phyloP scores from a whole-genome alignment of 2,329 filamentous ascomycete genomes.

The Cadophora malorum region DNA sequence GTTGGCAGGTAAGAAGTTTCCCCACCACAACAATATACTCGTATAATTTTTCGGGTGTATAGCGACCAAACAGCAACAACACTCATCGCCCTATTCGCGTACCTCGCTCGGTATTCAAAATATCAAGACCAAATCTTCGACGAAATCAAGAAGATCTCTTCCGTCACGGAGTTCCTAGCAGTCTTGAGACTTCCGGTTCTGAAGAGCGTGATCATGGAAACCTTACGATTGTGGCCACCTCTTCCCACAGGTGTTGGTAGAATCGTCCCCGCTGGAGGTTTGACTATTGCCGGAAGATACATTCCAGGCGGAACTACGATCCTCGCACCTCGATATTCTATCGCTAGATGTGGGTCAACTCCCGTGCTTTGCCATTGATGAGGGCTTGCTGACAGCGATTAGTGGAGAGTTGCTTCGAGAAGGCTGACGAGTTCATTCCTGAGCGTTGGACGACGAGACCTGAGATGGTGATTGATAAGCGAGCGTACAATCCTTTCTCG shows the following conservation, averaged over 20 bases:
- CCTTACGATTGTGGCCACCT: conserved; percentile 47
- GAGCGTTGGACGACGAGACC: conserved; percentile 23
- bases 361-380: background rate
- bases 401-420: conserved; percentile 18
- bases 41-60: too few species aligned
- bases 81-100: background rate
- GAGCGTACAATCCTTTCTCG: conserved; percentile 3
- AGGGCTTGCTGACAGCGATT: background rate
- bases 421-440: conserved; percentile 20
- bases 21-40: too few species aligned
- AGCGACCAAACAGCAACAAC: too few species aligned
- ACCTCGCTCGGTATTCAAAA: background rate
- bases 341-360: conserved; percentile 8
- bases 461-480: conserved; percentile 16
- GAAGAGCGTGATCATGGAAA: conserved; percentile 48
- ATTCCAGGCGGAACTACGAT: conserved; percentile 14
- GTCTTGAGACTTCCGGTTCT: conserved; percentile 31
- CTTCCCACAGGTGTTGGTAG: conserved; percentile 46
- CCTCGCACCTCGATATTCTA: conserved; percentile 12
- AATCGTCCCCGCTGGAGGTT: conserved; percentile 46
- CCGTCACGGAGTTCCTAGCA: background rate
- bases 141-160: background rate
- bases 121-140: background rate
- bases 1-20: conserved; percentile 8
- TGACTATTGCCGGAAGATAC: conserved; percentile 8